Conservation (phyloP, 768 basidiomycete genomes). For the Butyriboletus loyo region DNA sequence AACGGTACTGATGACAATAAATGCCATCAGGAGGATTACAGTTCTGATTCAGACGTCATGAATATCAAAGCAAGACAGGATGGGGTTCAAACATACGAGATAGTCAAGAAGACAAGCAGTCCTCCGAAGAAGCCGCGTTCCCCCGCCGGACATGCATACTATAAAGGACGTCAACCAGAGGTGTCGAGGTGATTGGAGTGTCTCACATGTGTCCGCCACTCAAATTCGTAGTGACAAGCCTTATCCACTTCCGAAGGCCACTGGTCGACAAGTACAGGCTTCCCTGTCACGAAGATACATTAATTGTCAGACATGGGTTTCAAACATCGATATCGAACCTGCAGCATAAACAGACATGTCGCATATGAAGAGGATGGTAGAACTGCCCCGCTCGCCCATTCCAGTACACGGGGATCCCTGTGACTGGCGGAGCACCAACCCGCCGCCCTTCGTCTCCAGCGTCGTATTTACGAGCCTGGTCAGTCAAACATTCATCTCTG, state of each 20-base stretch:
- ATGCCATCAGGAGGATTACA: constrained; percentile 55
- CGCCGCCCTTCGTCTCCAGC: constrained; percentile 47
- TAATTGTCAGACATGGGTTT: background rate
- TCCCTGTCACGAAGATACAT: constrained; percentile 29
- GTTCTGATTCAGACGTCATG: constrained; percentile 37
- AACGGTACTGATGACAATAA: constrained; percentile 64
- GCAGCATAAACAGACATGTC: constrained; percentile 58
- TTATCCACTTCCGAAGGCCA: constrained; percentile 57
- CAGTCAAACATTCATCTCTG: background rate
- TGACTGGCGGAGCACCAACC: constrained; percentile 55
- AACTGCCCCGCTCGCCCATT: constrained; percentile 50
- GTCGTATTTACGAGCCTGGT: constrained; percentile 53
- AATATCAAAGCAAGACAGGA: background rate
- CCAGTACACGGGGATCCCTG: constrained; percentile 63
- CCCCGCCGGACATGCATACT: constrained; percentile 74
- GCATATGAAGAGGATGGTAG: constrained; percentile 76
- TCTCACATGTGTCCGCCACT: constrained; percentile 80
- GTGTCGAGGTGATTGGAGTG: background rate
- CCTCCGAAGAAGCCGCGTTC: constrained; percentile 50
- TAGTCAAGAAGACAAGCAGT: constrained; percentile 53
- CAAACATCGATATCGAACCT: constrained; percentile 31
- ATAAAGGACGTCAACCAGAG: background rate
- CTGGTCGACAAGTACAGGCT: constrained; percentile 58
- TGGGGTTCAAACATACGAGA: constrained; percentile 47
- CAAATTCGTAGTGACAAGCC: constrained; percentile 77